Percentiles rank a stretch among this genome's conserved stretches.
These are phyloP conservation scores for Priceomyces carsonii DNA, from an alignment of 805 yeast species.

Conservation along the genomic window DNA sequence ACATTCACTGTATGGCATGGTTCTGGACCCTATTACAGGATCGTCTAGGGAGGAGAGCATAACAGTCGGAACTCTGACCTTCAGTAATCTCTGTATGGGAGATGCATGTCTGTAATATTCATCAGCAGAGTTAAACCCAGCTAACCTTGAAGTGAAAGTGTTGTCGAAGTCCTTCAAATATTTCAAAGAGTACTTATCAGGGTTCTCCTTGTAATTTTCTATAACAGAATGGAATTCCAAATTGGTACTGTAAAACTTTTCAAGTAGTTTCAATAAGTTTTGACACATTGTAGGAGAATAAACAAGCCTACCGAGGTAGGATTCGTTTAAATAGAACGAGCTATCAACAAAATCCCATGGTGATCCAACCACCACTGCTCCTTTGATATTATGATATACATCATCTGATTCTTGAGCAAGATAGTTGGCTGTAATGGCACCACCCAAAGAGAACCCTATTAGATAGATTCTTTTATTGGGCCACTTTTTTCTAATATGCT, in stretches of 20 bases:
- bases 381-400: conserved; percentile 50
- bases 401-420: conserved; percentile 61
- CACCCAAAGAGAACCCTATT: conserved; percentile 75
- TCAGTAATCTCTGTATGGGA: conserved; percentile 55
- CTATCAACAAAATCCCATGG: conserved; percentile 75
- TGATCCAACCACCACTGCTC: conserved; percentile 60
- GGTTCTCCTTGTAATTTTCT: conserved; percentile 27
- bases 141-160: conserved; percentile 56
- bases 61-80: conserved; percentile 61
- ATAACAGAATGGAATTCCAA: conserved; percentile 23
- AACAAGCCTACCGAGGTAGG: conserved; percentile 36
- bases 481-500: conserved; percentile 48
- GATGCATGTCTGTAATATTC: conserved; percentile 69
- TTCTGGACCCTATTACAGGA: conserved; percentile 57
- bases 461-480: conserved; percentile 66
- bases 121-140: conserved; percentile 62
- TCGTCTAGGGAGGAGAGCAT: conserved; percentile 67
- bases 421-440: conserved; percentile 64
- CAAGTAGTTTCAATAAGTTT: conserved; percentile 34
- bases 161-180: conserved; percentile 60
- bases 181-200: conserved; percentile 30
- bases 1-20: conserved; percentile 53
- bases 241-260: conserved; percentile 29
- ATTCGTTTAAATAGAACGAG: conserved; percentile 44
- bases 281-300: conserved; percentile 46